Evolutionary conservation across 1,284 basidiomycete genomes (phyloP).

Genomic region (Pseudozyma sp.): DNA sequence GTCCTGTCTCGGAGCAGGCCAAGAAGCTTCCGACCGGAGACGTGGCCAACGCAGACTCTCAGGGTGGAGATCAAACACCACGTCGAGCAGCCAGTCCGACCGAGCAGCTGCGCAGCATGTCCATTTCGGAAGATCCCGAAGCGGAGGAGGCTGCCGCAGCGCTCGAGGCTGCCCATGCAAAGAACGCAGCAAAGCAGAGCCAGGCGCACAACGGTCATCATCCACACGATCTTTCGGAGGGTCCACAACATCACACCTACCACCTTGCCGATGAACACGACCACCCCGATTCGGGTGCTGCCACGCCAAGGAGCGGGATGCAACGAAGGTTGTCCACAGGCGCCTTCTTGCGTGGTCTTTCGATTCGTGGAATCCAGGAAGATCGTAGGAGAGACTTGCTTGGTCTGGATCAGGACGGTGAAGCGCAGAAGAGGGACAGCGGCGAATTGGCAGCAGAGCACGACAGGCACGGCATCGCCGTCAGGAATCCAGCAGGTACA

Average conservation of each 20-base stretch:
- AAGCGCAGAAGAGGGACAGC: slow-evolving; percentile 2
- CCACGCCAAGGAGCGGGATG: slow-evolving; percentile 36
- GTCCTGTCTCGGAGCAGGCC: slow-evolving; percentile 17
- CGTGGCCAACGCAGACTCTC: background rate
- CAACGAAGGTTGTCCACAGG: slow-evolving; percentile 56
- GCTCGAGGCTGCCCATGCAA: slow-evolving; percentile 31
- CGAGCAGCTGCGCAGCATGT: slow-evolving; percentile 20
- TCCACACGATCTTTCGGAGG: slow-evolving; percentile 44
- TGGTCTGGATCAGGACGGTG: slow-evolving; percentile 40
- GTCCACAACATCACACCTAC: slow-evolving; percentile 43
- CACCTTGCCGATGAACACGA: slow-evolving; percentile 52
- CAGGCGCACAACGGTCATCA: slow-evolving; percentile 31
- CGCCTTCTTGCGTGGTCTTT: slow-evolving; percentile 47
- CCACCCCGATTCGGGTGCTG: slow-evolving; percentile 29
- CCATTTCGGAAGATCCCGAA: slow-evolving; percentile 33
- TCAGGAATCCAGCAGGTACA: slow-evolving; percentile 28
- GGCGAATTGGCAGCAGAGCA: slow-evolving; percentile 12
- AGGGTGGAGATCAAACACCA: slow-evolving; percentile 31
- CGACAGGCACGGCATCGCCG: slow-evolving; percentile 36
- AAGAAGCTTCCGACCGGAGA: slow-evolving; percentile 12
- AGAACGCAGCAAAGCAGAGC: slow-evolving; percentile 19
- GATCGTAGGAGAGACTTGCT: slow-evolving; percentile 48
- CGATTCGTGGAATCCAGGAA: slow-evolving; percentile 54
- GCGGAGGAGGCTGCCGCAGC: slow-evolving; percentile 41
- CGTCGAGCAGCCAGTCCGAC: slow-evolving; percentile 29